Percentiles rank a stretch among this genome's conserved stretches.
These are phyloP conservation scores for Solanum virginianum DNA, from an alignment of 257 asterid genomes.

Conservation along the genomic window DNA sequence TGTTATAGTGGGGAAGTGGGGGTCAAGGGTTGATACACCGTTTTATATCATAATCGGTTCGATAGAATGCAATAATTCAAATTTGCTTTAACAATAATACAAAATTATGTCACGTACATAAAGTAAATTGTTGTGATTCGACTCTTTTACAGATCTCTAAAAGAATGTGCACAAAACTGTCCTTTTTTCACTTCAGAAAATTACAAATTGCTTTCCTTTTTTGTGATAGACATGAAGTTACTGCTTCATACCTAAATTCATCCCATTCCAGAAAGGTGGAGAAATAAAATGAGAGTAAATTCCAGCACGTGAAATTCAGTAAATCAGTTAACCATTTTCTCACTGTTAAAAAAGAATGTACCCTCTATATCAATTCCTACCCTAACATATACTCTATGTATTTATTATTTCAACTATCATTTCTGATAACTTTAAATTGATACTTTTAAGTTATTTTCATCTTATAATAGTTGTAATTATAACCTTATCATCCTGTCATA, in stretches of 20 bases:
- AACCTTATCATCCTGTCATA: neutral
- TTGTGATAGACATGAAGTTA: neutral
- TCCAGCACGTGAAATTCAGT: neutral
- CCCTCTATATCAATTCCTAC: neutral
- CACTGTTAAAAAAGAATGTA: neutral
- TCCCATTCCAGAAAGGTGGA: neutral
- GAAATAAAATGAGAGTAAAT: neutral
- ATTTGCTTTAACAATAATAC: too few relatives aligned
- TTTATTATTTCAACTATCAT: neutral
- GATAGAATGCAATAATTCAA: too few relatives aligned
- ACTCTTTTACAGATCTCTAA: too few relatives aligned
- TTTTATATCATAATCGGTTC: too few relatives aligned
- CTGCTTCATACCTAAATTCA: neutral
- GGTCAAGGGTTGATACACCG: too few relatives aligned
- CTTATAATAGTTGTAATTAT: neutral
- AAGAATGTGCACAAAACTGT: neutral
- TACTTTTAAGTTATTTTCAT: neutral
- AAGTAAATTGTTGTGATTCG: too few relatives aligned
- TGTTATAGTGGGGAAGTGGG: neutral
- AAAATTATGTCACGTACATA: too few relatives aligned
- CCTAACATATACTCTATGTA: neutral
- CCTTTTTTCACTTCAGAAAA: neutral
- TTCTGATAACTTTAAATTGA: neutral
- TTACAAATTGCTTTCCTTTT: neutral
- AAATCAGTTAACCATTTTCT: neutral